Conservation (phyloP, 2,329 filamentous ascomycete genomes). For the Cyphellophora attinorum region DNA sequence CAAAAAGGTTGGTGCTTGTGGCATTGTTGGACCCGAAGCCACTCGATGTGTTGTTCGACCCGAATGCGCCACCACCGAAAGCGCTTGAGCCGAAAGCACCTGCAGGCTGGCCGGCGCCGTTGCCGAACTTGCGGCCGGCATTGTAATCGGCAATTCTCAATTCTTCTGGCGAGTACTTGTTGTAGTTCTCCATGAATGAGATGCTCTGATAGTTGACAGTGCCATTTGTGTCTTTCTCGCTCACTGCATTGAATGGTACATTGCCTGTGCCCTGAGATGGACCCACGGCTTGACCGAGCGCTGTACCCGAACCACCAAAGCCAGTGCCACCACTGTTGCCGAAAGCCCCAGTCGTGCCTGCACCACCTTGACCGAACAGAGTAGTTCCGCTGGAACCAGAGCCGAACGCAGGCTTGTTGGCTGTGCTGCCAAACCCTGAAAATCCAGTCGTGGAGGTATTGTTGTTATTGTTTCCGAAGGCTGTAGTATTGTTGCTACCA, state of each 20-base stretch:
- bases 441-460: conserved; percentile 20
- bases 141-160: conserved; percentile 77
- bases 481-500: conserved; percentile 12
- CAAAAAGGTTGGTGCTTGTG: conserved; percentile 22
- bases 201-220: conserved; percentile 39
- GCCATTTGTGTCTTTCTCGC: conserved; percentile 32
- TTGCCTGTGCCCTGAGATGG: conserved; percentile 35
- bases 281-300: conserved; percentile 28
- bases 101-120: conserved; percentile 60
- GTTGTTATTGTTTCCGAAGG: conserved; percentile 19
- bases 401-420: conserved; percentile 39
- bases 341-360: conserved; percentile 23
- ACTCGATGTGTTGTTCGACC: conserved; percentile 16
- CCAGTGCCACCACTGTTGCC: conserved; percentile 26
- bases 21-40: conserved; percentile 16
- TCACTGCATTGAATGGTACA: conserved; percentile 34
- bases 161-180: conserved; percentile 84
- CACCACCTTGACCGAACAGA: conserved; percentile 16
- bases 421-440: conserved; percentile 35
- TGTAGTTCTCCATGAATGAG: conserved; percentile 40
- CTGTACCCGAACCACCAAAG: conserved; percentile 28
- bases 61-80: conserved; percentile 33
- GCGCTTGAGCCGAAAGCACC: conserved; percentile 70
- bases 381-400: conserved; percentile 14
- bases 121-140: conserved; percentile 75